Conservation (phyloP, 2,329 filamentous ascomycete genomes). For the Exophiala mesophila region DNA sequence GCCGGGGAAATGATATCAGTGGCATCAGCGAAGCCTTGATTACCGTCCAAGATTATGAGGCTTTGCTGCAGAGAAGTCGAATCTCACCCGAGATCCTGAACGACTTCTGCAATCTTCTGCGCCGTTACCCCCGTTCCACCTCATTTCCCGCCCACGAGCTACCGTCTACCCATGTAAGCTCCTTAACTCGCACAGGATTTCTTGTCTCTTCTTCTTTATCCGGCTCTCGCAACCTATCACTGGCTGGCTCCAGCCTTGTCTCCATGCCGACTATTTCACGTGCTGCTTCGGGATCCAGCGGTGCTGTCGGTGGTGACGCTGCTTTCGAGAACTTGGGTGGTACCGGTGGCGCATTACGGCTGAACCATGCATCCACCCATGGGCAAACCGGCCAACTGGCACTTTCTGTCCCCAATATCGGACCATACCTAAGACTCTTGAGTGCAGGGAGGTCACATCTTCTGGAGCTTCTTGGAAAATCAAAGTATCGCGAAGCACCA, state of each 20-base stretch:
- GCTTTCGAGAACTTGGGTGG: conserved; percentile 27
- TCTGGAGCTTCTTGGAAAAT: conserved; percentile 48
- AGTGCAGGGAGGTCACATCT: conserved; percentile 52
- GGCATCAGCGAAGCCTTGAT: conserved; percentile 57
- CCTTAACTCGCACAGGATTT: conserved; percentile 51
- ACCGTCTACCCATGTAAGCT: conserved; percentile 42
- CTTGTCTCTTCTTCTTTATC: conserved; percentile 45
- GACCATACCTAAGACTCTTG: conserved; percentile 55
- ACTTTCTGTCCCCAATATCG: conserved; percentile 56
- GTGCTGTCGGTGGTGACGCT: conserved; percentile 27
- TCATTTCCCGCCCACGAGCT: conserved; percentile 45
- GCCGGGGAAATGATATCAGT: conserved; percentile 52
- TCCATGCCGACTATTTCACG: conserved; percentile 23
- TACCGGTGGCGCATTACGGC: conserved; percentile 18
- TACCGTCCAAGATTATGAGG: conserved; percentile 49
- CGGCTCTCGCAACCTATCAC: conserved; percentile 15
- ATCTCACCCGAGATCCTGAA: conserved; percentile 17
- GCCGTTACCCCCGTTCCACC: conserved; percentile 42
- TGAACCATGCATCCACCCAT: conserved; percentile 6
- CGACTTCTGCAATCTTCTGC: conserved; percentile 36
- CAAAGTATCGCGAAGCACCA: conserved; percentile 49
- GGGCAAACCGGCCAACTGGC: conserved; percentile 33
- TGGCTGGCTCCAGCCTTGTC: conserved; percentile 19
- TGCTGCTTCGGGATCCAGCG: conserved; percentile 37
- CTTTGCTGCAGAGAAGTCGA: conserved; percentile 34